A percentile compares a stretch with the other conserved stretches of the same genome.
These are phyloP conservation scores for Schizochytrium sp. DNA, from an alignment of 108 stramenopile genomes.

Conservation along the genomic window DNA sequence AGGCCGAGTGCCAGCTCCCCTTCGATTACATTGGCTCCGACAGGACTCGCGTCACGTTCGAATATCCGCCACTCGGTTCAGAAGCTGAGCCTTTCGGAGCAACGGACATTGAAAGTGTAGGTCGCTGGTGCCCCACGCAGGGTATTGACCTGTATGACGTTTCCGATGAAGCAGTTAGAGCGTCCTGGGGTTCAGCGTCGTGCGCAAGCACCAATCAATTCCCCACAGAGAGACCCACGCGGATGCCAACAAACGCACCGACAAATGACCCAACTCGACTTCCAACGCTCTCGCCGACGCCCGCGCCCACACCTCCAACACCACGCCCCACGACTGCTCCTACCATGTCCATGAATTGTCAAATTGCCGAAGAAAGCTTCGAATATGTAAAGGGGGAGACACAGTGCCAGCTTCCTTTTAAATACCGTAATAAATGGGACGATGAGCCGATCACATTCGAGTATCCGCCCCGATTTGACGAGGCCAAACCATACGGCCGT, in stretches of 20 bases:
- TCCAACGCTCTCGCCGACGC: neutral
- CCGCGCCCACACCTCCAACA: neutral
- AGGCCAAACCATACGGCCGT: neutral
- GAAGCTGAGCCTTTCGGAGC: neutral
- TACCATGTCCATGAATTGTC: neutral
- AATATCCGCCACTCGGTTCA: neutral
- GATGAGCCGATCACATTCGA: neutral
- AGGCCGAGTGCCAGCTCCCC: neutral
- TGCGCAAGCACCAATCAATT: neutral
- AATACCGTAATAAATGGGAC: neutral
- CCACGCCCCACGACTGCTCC: neutral
- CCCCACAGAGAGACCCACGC: neutral
- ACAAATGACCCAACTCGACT: neutral
- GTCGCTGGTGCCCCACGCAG: neutral
- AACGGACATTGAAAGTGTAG: neutral
- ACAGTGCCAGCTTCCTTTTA: neutral
- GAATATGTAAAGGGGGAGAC: neutral
- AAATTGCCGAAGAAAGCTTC: neutral
- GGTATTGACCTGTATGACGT: neutral
- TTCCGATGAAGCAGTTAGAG: neutral
- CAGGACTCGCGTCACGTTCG: neutral
- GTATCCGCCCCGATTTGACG: neutral
- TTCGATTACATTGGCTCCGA: neutral
- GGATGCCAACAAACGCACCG: neutral
- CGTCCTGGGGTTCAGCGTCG: neutral